Evolutionary conservation across 2,329 filamentous ascomycete genomes (phyloP), one percentile per base, ranked within the genome.

Genomic region (Sporothrix pallida): DNA sequence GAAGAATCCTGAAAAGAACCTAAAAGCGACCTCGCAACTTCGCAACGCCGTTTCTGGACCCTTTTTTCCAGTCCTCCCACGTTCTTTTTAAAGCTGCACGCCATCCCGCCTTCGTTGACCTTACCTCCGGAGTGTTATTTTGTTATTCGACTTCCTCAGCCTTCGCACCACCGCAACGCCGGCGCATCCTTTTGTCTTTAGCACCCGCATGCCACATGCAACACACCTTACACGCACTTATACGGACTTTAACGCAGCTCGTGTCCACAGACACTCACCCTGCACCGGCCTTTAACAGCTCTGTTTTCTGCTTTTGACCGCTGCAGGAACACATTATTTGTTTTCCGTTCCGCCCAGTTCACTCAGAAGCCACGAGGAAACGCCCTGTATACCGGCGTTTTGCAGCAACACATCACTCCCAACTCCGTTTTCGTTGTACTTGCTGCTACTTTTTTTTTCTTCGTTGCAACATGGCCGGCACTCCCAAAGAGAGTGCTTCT

Each of bases 391-490:
- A 20, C n/a, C 65, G 46, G 65, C 23, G 26, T 52, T 26, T 52
- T 46, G 46, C 37, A 9, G 46, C 46, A 52, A 15, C 65, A 68
- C 9, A 50, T 9, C 7, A 17, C 46, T 50, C 23, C 65, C 23
- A 52, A 44, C 26, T 68, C 65, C 23, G 65, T 15, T 13, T 15
- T 23, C 13, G 3, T 52, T 31, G 10, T 52, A 42, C 13, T 2
- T n/a, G 62, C 62, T 67, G 62, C n/a, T 13, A 23, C 62, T 26
- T 44, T 50, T 7, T 8, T 58, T 17, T 70, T 8, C 20, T 48
- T 8, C 69, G 15, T 8, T 37, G n/a, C 50, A 67, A 3, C 13
- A 76, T 74, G 73, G 46, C 23, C 60, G 71, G 37, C 62, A 58
- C 20, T 20, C 26, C 48, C 3, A 9, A 20, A 4, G 48, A 62